Conservation (phyloP, 768 basidiomycete species). For the Dacryopinax spathularia region DNA sequence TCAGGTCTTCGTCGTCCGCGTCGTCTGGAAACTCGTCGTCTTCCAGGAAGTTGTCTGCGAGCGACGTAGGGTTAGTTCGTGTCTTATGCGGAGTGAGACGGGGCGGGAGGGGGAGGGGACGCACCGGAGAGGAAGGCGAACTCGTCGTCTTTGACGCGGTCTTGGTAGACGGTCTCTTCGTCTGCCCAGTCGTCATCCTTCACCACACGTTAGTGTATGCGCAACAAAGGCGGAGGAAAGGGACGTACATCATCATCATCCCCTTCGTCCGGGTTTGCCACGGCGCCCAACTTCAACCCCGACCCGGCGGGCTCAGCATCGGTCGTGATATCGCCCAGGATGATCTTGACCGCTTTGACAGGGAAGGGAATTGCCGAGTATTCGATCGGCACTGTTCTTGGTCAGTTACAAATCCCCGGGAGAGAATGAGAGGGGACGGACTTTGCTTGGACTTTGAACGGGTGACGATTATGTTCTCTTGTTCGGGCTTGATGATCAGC, state of each 20-base stretch:
- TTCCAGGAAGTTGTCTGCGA: slow-evolving; percentile 61
- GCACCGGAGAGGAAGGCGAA: slow-evolving; percentile 58
- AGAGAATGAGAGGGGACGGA: slow-evolving; percentile 28
- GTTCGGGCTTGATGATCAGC: slow-evolving; percentile 67
- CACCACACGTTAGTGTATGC: slow-evolving; percentile 10
- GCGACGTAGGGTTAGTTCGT: slow-evolving; percentile 53
- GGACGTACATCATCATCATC: slow-evolving; percentile 48
- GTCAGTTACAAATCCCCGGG: no score
- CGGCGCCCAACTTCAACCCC: slow-evolving; percentile 33
- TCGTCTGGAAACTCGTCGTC: slow-evolving; percentile 59
- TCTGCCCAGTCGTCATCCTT: slow-evolving; percentile 91
- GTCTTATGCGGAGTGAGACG: not conserved
- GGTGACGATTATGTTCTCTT: slow-evolving; percentile 88
- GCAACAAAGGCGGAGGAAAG: not conserved
- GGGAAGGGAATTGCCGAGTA: slow-evolving; percentile 80
- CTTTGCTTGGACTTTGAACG: slow-evolving; percentile 77
- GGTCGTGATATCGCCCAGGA: slow-evolving; percentile 70
- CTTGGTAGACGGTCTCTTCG: slow-evolving; percentile 52
- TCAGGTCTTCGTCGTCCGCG: slow-evolving; percentile 74
- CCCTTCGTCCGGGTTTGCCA: slow-evolving; percentile 38
- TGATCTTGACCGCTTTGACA: slow-evolving; percentile 79
- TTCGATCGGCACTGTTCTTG: slow-evolving; percentile 56
- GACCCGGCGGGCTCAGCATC: slow-evolving; percentile 54
- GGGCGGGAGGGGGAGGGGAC: slow-evolving; percentile 2
- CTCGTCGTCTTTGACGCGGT: slow-evolving; percentile 48